These are phyloP conservation scores for Lasiodiplodia sp. DNA, from an alignment of 2,329 filamentous ascomycete genomes.

Conservation along the genomic window DNA sequence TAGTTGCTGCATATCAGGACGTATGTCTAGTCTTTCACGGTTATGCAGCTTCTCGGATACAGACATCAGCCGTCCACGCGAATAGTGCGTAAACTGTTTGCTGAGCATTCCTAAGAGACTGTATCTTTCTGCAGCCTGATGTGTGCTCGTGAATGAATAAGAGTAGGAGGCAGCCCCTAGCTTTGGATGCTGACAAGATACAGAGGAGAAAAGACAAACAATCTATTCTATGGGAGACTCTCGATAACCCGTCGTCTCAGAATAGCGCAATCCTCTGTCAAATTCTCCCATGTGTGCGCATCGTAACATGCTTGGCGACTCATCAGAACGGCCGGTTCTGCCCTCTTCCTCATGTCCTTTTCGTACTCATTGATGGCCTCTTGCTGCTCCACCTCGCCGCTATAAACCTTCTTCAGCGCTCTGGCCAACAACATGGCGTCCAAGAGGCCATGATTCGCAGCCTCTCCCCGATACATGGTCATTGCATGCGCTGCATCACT, in stretches of 20 bases:
- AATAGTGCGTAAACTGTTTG: too few relatives aligned
- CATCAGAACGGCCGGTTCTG: conserved; percentile 30
- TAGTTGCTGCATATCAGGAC: too few relatives aligned
- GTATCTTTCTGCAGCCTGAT: too few relatives aligned
- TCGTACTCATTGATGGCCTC: conserved; percentile 32
- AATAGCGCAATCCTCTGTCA: conserved; percentile 14
- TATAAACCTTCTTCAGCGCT: conserved; percentile 13
- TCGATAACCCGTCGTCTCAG: neutral
- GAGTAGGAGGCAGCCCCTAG: neutral
- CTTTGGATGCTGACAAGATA: too few relatives aligned
- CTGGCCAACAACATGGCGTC: conserved; percentile 30
- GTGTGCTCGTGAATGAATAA: neutral
- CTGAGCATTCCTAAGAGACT: too few relatives aligned
- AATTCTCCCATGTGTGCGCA: conserved; percentile 32
- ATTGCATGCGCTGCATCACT: conserved; percentile 22
- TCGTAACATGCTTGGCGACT: conserved; percentile 34
- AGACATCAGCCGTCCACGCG: too few relatives aligned
- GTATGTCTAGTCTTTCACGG: too few relatives aligned
- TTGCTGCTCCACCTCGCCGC: conserved; percentile 5
- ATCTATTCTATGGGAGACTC: neutral
- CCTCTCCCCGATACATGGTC: conserved; percentile 33
- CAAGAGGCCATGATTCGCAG: conserved; percentile 33
- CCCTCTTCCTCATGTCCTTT: conserved; percentile 30
- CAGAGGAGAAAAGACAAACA: too few relatives aligned
- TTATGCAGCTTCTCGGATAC: too few relatives aligned